Evolutionary conservation across 2,329 filamentous ascomycete genomes (phyloP).

Genomic region (Dryadomyces sulphureus): DNA sequence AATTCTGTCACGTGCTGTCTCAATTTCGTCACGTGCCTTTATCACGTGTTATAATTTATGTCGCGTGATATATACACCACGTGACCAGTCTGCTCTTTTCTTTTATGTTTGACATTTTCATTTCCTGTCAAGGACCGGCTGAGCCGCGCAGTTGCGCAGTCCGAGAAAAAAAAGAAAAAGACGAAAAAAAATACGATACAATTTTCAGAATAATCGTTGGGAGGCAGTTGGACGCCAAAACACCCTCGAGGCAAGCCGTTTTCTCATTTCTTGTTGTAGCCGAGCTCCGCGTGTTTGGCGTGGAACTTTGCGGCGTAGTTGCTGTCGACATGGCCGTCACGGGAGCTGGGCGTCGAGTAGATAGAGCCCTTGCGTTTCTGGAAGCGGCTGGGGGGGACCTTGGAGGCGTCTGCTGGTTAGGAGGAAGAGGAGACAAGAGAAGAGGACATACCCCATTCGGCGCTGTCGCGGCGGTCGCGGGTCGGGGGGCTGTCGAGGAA

Average conservation of each 20-base stretch:
- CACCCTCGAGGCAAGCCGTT: not conserved
- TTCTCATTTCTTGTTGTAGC: conserved; percentile 20
- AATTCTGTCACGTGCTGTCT: not conserved
- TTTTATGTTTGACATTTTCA: not conserved
- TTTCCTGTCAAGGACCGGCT: not conserved
- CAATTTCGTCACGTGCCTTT: not conserved
- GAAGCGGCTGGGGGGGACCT: conserved; percentile 52
- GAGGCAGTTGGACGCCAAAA: no score
- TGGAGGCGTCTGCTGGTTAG: conserved; percentile 39
- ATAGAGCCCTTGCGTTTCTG: conserved; percentile 57
- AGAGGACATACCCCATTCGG: conserved; percentile 2
- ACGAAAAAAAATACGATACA: not conserved
- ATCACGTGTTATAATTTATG: no score
- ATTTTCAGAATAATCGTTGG: not conserved
- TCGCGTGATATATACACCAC: no score
- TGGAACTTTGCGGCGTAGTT: conserved; percentile 46
- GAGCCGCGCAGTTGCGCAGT: not conserved
- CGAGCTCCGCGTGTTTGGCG: conserved; percentile 41
- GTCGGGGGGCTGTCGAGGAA: conserved; percentile 18
- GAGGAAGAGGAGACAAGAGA: not conserved
- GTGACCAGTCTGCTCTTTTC: not conserved
- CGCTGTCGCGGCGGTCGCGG: not conserved
- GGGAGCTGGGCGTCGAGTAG: conserved; percentile 48
- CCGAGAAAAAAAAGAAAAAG: not conserved
- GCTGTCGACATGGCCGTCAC: conserved; percentile 48